These are phyloP conservation scores for Suillus cothurnatus DNA, from an alignment of 768 basidiomycete species.

Conservation along the genomic window DNA sequence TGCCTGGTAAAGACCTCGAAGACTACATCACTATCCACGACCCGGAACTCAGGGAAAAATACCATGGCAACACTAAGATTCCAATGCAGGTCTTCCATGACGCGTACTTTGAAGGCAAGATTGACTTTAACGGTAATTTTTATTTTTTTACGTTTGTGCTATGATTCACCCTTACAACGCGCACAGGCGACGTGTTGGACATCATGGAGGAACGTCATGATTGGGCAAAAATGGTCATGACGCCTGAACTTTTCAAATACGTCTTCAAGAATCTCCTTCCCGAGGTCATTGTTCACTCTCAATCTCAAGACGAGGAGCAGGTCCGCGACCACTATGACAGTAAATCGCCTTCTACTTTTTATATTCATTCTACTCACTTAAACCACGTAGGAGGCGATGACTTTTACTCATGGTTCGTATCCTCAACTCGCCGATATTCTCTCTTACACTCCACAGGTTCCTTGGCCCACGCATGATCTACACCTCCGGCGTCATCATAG, in stretches of 20 bases:
- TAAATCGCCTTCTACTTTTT: conserved; percentile 34
- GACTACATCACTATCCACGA: conserved; percentile 93
- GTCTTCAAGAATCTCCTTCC: conserved; percentile 87
- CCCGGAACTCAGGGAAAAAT: conserved; percentile 73
- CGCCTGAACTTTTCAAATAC: conserved; percentile 90
- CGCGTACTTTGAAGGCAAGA: conserved; percentile 94
- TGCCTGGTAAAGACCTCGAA: conserved; percentile 86
- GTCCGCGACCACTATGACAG: conserved; percentile 96
- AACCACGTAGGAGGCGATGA: conserved; percentile 78
- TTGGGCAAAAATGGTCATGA: conserved; percentile 93
- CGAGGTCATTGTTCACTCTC: conserved; percentile 93
- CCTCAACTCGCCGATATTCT: not conserved
- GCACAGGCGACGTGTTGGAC: conserved; percentile 87
- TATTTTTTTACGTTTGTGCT: not conserved
- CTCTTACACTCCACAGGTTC: conserved; percentile 60
- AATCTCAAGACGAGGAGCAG: conserved; percentile 91
- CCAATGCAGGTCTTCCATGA: conserved; percentile 98
- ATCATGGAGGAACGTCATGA: conserved; percentile 94
- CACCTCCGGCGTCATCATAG: conserved; percentile 86
- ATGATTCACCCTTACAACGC: not conserved
- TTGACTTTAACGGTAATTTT: conserved; percentile 88
- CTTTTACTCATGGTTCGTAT: conserved; percentile 82
- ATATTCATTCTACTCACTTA: conserved; percentile 2
- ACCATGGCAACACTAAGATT: conserved; percentile 87
- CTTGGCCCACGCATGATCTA: conserved; percentile 97